These are phyloP conservation scores for Pichia rugopelliculosa DNA, from an alignment of 805 yeast species.

Conservation along the genomic window DNA sequence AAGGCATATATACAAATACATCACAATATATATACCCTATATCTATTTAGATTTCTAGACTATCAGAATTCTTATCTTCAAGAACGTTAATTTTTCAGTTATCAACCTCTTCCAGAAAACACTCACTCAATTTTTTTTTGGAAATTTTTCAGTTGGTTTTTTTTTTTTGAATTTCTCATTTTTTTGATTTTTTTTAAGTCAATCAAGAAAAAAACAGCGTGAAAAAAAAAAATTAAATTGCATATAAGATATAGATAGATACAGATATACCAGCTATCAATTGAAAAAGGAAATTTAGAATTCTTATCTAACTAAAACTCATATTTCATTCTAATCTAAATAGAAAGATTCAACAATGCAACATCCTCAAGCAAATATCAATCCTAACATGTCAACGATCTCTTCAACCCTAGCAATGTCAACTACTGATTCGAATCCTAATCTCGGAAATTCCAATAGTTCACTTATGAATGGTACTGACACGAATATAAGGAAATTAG, in stretches of 20 bases:
- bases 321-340: neutral
- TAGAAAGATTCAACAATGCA: neutral
- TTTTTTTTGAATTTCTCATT: neutral
- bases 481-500: neutral
- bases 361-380: neutral
- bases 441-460: neutral
- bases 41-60: neutral
- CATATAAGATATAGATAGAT: no score
- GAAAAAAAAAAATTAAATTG: neutral
- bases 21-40: neutral
- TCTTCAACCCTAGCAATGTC: neutral
- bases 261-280: no score
- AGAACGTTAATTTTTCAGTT: neutral
- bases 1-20: no score
- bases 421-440: neutral
- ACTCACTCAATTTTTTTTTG: neutral
- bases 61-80: neutral
- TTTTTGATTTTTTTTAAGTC: neutral
- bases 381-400: slow-evolving; percentile 1
- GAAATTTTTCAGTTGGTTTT: neutral
- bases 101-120: no score
- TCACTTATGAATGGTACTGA: neutral
- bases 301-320: neutral
- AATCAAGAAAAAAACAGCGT: neutral
- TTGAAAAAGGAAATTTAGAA: neutral